Conservation (phyloP, 78 protist species). For the Dictyostelium citrinum region DNA sequence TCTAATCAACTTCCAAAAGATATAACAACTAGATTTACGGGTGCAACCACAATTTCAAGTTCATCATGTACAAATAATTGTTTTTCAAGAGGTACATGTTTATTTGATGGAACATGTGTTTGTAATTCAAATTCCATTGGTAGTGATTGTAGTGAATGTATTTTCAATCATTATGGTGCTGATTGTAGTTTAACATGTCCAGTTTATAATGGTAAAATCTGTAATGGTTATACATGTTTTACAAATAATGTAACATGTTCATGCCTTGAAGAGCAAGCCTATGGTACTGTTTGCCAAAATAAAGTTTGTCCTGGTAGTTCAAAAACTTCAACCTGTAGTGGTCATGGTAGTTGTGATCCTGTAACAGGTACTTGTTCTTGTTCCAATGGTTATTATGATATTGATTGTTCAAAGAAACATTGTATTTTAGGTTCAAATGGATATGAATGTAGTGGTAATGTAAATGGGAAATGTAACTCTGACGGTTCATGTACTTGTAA, state of each 20-base stretch:
- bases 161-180: neutral
- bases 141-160: neutral
- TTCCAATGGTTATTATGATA: neutral
- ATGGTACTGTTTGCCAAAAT: neutral
- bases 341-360: neutral
- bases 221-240: neutral
- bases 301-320: neutral
- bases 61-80: neutral
- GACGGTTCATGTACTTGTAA: neutral
- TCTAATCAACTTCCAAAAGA: neutral
- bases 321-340: neutral
- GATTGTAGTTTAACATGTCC: neutral
- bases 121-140: neutral
- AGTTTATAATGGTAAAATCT: neutral
- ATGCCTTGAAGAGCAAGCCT: neutral
- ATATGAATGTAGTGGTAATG: neutral
- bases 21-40: neutral
- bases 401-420: neutral
- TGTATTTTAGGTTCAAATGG: neutral
- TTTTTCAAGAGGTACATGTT: neutral
- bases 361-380: neutral
- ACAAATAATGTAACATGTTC: neutral
- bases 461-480: neutral
- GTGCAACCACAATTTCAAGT: neutral
- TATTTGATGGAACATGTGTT: neutral